Base-by-base conservation (phyloP, 148 eudicot species). In the Mesembryanthemum crystallinum region DNA sequence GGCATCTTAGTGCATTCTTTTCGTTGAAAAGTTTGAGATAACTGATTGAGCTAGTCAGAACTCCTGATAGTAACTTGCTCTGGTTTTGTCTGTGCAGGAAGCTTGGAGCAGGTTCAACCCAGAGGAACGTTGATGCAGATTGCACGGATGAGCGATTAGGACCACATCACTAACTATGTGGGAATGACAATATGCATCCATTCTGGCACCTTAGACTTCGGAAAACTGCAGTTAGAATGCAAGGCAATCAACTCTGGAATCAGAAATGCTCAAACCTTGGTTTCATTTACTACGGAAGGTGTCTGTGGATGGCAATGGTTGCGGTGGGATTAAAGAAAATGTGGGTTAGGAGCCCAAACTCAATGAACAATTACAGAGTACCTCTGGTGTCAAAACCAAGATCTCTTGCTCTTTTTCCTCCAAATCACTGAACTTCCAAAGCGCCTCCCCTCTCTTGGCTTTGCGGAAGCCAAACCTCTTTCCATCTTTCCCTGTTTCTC, bases 41-140 rank as follows among this genome's bases (percentile, higher is more conserved):
- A 32, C 8, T 3, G 3, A 21, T 18, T 13, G 27, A 42, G 21
- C 43, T 5, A 45, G 43, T 32, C 52, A 17, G 25, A 20, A 67
- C 24, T 45, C 49, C 7, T 45, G 9, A 45, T 45, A 13, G 64
- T 32, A 32, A 23, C 69, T 74, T 32, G 43, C 30, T 43, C 49
- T 67, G 30, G 52, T 69, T 21, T 20, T 25, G 0, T 62, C 43
- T 76, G 57, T 76, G 81, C 92, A 93, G 98, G 98, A 94, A 5
- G 98, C 94, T 78, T 93, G 97, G 97, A 82, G 86, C 87, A 89
- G 54, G 81, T 87, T 91, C 80, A 87, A 85, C 77, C 90, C 90
- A 4, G 94, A 93, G 54, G 92, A 93, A 59, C 82, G 89, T 76
- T 90, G 72, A 78, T 73, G 43, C 51, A 66, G 64, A 61, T 43